Percentiles rank a stretch among this genome's conserved stretches.
These are phyloP conservation scores for Cotoneaster glaucophyllus DNA, from an alignment of 306 rosid species.

Conservation along the genomic window DNA sequence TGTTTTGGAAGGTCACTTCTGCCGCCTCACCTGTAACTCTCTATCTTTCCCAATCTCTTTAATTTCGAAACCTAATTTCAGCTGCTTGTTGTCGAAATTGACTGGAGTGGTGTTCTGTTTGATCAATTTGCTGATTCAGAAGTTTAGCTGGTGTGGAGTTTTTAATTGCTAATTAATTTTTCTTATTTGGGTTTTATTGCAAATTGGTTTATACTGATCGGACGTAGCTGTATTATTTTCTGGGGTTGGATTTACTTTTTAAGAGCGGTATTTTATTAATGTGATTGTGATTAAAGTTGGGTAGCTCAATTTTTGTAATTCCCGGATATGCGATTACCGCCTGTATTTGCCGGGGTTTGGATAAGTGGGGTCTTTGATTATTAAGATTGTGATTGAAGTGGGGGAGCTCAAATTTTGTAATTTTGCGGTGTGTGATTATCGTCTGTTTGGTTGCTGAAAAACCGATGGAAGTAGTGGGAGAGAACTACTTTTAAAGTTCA, in stretches of 20 bases:
- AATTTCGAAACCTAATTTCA: not conserved
- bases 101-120: conserved; percentile 3
- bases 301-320: not conserved
- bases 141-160: not conserved
- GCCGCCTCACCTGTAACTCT: conserved; percentile 90
- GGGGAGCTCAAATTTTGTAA: not conserved
- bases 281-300: not conserved
- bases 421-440: not conserved
- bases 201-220: conserved; percentile 16
- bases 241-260: not conserved
- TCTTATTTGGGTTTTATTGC: not conserved
- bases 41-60: not conserved
- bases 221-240: conserved; percentile 7
- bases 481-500: not conserved
- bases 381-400: not conserved
- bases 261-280: not conserved
- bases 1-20: conserved; percentile 98
- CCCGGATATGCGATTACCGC: not conserved
- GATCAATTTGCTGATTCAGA: not conserved
- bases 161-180: conserved; percentile 13
- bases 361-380: not conserved
- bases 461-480: not conserved
- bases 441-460: not conserved
- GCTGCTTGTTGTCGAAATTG: not conserved
- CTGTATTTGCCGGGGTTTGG: not conserved